Percentiles rank a stretch among this genome's conserved stretches.
Evolutionary conservation across 352 stramenopile genomes (phyloP).

Genomic region (Phytopythium aichiense): DNA sequence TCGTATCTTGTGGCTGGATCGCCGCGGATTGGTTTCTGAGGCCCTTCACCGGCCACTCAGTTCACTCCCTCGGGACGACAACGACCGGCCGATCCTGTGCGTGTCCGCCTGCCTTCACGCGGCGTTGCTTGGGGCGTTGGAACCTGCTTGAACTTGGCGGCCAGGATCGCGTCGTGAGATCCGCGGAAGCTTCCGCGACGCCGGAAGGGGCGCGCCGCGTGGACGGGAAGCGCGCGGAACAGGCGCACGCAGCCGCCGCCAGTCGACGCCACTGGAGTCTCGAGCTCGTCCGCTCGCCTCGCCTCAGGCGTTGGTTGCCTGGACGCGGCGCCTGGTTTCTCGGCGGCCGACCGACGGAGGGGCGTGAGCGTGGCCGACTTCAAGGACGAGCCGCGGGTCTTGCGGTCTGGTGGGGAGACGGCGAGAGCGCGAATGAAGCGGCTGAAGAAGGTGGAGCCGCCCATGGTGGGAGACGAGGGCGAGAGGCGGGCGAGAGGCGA

Average conservation of each 20-base stretch:
- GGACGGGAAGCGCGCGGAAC: background rate
- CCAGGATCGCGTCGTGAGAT: constrained; percentile 1
- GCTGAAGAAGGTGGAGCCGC: background rate
- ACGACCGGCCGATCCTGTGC: background rate
- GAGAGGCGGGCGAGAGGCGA: background rate
- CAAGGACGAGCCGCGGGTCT: too few relatives aligned
- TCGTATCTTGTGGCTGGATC: background rate
- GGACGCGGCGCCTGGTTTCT: too few relatives aligned
- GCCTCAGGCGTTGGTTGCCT: too few relatives aligned
- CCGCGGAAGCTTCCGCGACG: constrained; percentile 8
- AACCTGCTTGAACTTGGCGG: constrained; percentile 4
- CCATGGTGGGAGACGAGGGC: background rate
- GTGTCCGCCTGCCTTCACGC: background rate
- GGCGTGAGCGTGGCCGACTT: too few relatives aligned
- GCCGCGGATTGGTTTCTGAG: constrained; percentile 5
- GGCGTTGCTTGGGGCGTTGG: background rate
- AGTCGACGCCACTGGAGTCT: background rate
- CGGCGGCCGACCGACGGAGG: too few relatives aligned
- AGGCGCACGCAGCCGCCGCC: background rate
- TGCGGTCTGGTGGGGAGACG: background rate
- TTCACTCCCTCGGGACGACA: background rate
- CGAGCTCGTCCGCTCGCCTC: too few relatives aligned
- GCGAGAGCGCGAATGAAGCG: constrained; percentile 4
- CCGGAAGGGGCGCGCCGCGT: constrained; percentile 3
- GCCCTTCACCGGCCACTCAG: background rate